Evolutionary conservation across 345 rosid genomes (phyloP), one percentile per base, ranked within the genome.

Genomic region (Kernera saxatilis): DNA sequence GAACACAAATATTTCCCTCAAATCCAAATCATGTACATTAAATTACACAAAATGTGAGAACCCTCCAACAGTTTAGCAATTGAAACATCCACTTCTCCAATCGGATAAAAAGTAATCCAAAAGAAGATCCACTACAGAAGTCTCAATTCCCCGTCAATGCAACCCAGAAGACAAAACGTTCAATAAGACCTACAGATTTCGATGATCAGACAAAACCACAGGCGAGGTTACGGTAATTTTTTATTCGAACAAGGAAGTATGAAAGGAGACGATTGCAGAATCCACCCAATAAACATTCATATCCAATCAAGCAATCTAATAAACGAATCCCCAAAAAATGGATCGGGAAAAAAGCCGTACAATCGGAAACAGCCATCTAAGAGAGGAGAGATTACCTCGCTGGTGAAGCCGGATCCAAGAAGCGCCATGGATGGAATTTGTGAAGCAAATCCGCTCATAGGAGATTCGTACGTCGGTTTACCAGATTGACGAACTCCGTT

Each of bases 401-500:
- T 77, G 18, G 67, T 39, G 58, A 82, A 1, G 30, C 70, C 77
- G 43, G 86, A 77, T 72, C 82, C 84, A n/a, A 79, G 75, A 70
- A 85, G 62, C 46, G 80, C 84, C 84, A 85, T 81, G 11, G 53
- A 43, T 22, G 58, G 73, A 40, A 77, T 68, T 52, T 59, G 54
- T 15, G 72, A 61, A 59, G 68, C 74, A 19, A 80, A 67, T 12
- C 82, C 77, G 53, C 21, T 66, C 48, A 62, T 52, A 59, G 25
- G 69, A 21, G 74, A 49, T 15, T 78, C 23, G 15, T 35, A 53
- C 33, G 27, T 44, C 68, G 55, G 39, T 69, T 26, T 9, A 13
- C 13, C 12, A 27, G 40, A 3, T 52, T 11, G 60, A 41, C n/a
- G 22, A 52, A n/a, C 2, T 8, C 29, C 12, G 29, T 25, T 23